phyloP scores from a whole-genome alignment of 164 flowering plant genomes.

The Buxus sempervirens region DNA sequence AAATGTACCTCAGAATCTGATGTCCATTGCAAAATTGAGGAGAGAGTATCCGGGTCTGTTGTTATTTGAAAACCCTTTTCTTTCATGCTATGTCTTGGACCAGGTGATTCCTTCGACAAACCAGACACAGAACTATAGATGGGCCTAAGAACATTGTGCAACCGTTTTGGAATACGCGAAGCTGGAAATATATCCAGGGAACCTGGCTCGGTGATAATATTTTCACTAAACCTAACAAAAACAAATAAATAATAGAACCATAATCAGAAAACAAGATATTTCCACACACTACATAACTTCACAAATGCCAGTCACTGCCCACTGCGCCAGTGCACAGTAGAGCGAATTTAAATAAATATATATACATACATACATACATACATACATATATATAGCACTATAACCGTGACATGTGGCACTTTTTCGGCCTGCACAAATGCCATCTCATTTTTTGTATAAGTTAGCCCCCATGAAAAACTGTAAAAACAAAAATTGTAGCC shows the following conservation, averaged over 20 bases:
- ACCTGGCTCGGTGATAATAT: slow-evolving; percentile 79
- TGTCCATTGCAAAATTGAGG: slow-evolving; percentile 60
- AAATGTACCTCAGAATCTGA: slow-evolving; percentile 76
- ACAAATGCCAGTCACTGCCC: neutral
- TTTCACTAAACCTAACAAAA: slow-evolving; percentile 67
- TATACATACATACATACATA: no score
- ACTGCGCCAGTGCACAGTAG: neutral
- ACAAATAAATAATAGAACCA: slow-evolving; percentile 4
- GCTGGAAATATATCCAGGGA: slow-evolving; percentile 81
- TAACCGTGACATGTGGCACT: no score
- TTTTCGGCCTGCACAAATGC: no score
- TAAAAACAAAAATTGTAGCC: no score
- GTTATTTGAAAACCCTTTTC: slow-evolving; percentile 67
- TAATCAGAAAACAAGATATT: neutral
- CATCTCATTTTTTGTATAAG: no score
- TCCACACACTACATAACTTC: neutral
- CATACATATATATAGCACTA: no score
- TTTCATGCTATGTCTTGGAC: slow-evolving; percentile 24
- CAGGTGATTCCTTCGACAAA: slow-evolving; percentile 18
- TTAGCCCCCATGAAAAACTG: no score
- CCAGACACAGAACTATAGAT: slow-evolving; percentile 40
- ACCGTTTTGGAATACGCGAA: slow-evolving; percentile 60
- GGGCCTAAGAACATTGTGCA: slow-evolving; percentile 60
- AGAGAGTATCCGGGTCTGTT: slow-evolving; percentile 52
- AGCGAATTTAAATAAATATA: no score